phyloP scores from a whole-genome alignment of 768 basidiomycete species.

The Pleurotus cornucopiae region DNA sequence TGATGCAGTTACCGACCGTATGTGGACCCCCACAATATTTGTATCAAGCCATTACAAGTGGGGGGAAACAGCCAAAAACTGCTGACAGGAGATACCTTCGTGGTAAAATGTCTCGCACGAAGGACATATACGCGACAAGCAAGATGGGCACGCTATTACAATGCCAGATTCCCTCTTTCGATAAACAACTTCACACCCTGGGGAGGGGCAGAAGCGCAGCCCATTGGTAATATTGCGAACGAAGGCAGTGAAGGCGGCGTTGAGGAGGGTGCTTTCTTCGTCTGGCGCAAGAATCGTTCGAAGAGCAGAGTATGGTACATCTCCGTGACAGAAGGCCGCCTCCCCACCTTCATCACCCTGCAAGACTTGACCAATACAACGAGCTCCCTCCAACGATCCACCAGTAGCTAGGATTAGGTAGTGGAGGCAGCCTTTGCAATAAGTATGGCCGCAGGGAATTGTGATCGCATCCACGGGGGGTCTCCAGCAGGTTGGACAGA shows the following conservation, averaged over 20 bases:
- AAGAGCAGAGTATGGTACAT: slow-evolving; percentile 35
- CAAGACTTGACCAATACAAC: not conserved
- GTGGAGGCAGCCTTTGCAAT: slow-evolving; percentile 47
- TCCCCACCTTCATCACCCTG: slow-evolving; percentile 9
- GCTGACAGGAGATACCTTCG: slow-evolving; percentile 12
- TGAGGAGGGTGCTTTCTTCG: slow-evolving; percentile 36
- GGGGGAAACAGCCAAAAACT: not conserved
- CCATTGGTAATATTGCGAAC: slow-evolving; percentile 34
- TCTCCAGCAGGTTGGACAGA: slow-evolving; percentile 39
- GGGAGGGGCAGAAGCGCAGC: slow-evolving; percentile 53
- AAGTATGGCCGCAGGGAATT: slow-evolving; percentile 46
- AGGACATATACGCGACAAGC: slow-evolving; percentile 65
- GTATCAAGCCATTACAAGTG: not conserved
- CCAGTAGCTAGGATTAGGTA: slow-evolving; percentile 32
- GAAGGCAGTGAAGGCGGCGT: slow-evolving; percentile 36
- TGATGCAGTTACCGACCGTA: too few species aligned
- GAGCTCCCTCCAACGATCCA: slow-evolving; percentile 17
- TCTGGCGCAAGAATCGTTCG: slow-evolving; percentile 31
- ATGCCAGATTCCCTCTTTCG: slow-evolving; percentile 36
- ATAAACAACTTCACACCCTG: slow-evolving; percentile 47
- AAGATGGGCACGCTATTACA: slow-evolving; percentile 66
- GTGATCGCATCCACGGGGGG: slow-evolving; percentile 26
- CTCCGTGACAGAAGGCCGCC: slow-evolving; percentile 21
- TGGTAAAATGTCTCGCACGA: slow-evolving; percentile 43
- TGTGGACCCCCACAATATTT: too few species aligned